Evolutionary conservation across 2,329 filamentous ascomycete genomes (phyloP).

Genomic region (Myriosclerotinia scirpicola): DNA sequence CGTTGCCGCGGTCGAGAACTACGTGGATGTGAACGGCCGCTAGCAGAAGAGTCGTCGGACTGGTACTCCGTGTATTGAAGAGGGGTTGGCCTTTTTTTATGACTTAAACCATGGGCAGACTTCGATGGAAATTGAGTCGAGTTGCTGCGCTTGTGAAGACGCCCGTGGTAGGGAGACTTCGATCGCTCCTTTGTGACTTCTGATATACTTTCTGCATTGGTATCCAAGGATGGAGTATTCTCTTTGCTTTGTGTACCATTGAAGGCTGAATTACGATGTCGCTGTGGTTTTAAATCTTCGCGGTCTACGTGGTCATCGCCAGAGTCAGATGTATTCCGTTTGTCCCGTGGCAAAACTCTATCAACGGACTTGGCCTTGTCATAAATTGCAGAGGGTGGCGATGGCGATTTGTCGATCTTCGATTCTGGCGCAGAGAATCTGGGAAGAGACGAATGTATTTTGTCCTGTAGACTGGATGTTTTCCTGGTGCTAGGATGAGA

Average conservation of each 20-base stretch:
- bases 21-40: slow-evolving; percentile 59
- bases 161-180: slow-evolving; percentile 56
- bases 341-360: slow-evolving; percentile 43
- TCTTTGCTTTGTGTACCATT: slow-evolving; percentile 34
- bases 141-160: slow-evolving; percentile 60
- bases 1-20: slow-evolving; percentile 58
- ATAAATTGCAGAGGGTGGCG: slow-evolving; percentile 32
- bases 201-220: slow-evolving; percentile 11
- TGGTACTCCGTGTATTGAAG: slow-evolving; percentile 63
- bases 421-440: slow-evolving; percentile 54
- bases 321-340: slow-evolving; percentile 41
- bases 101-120: slow-evolving; percentile 54
- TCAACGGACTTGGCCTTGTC: slow-evolving; percentile 45
- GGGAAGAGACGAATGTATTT: slow-evolving; percentile 38
- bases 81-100: slow-evolving; percentile 64
- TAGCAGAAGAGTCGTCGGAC: slow-evolving; percentile 65
- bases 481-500: slow-evolving; percentile 19
- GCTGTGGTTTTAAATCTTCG: slow-evolving; percentile 26
- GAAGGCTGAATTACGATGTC: slow-evolving; percentile 34
- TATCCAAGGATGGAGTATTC: slow-evolving; percentile 29
- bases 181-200: slow-evolving; percentile 45
- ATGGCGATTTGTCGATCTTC: slow-evolving; percentile 44
- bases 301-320: slow-evolving; percentile 37
- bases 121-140: slow-evolving; percentile 62
- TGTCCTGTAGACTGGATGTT: slow-evolving; percentile 52